A percentile compares a stretch with the other conserved stretches of the same genome.
These are phyloP conservation scores for Phaeosphaeria sp. DNA, from an alignment of 2,329 filamentous ascomycete genomes.

Conservation along the genomic window DNA sequence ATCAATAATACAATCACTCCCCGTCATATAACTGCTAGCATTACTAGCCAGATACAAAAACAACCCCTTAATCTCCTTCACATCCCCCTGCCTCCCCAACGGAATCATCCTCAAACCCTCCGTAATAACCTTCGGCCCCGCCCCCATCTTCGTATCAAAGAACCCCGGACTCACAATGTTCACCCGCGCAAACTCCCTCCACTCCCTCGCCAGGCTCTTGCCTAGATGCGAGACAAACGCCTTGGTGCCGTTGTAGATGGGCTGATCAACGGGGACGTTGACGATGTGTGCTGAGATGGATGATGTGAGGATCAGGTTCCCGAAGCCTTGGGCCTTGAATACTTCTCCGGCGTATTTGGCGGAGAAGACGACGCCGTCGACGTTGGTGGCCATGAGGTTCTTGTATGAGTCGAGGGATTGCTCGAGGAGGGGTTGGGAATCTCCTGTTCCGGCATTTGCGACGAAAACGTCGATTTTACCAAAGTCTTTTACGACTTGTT, in stretches of 20 bases:
- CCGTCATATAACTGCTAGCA: constrained; percentile 79
- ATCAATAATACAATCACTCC: constrained; percentile 75
- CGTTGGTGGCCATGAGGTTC: constrained; percentile 70
- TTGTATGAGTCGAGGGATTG: constrained; percentile 68
- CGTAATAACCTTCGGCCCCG: constrained; percentile 67
- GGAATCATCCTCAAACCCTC: constrained; percentile 76
- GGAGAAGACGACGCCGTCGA: constrained; percentile 65
- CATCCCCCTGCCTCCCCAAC: constrained; percentile 75
- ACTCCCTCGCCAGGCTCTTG: constrained; percentile 68
- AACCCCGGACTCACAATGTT: constrained; percentile 71
- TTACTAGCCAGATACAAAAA: constrained; percentile 84
- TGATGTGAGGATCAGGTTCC: constrained; percentile 69
- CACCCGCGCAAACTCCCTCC: constrained; percentile 70
- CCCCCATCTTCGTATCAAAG: constrained; percentile 69
- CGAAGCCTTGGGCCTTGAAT: constrained; percentile 55
- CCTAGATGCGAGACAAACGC: constrained; percentile 69
- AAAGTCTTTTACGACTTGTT: constrained; percentile 71
- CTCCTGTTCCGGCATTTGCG: constrained; percentile 69
- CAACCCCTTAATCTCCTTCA: constrained; percentile 78
- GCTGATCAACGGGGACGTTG: constrained; percentile 76
- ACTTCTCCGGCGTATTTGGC: constrained; percentile 52
- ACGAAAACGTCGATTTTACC: constrained; percentile 70
- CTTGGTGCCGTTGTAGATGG: constrained; percentile 57
- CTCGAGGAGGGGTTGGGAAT: constrained; percentile 63
- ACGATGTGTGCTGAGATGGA: constrained; percentile 78